phyloP scores from a whole-genome alignment of 2,329 filamentous ascomycete genomes.

The Parafenestella ontariensis region DNA sequence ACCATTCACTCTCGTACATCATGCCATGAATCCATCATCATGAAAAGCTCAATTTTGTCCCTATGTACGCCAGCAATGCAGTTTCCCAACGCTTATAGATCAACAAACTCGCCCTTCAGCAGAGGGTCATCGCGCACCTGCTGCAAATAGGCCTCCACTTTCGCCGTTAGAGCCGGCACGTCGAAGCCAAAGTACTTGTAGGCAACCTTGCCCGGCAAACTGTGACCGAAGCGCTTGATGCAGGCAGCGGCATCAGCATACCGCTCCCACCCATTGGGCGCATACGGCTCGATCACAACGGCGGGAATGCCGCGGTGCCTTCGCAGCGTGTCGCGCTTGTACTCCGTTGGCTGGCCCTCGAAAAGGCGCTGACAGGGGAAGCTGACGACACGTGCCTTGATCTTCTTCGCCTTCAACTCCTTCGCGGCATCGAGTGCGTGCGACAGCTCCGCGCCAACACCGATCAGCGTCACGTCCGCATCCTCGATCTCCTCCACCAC shows the following conservation, averaged over 20 bases:
- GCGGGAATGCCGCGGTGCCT: constrained; percentile 52
- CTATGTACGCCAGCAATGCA: background rate
- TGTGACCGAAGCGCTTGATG: constrained; percentile 64
- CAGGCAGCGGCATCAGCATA: constrained; percentile 65
- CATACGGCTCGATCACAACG: constrained; percentile 68
- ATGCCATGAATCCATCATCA: background rate
- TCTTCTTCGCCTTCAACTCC: constrained; percentile 47
- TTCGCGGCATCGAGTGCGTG: constrained; percentile 55
- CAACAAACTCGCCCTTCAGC: constrained; percentile 40
- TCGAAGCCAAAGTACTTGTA: constrained; percentile 66
- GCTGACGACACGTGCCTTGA: constrained; percentile 56
- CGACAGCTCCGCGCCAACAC: constrained; percentile 59
- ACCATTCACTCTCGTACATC: too few species aligned
- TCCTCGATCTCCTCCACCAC: constrained; percentile 53
- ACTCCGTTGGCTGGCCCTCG: constrained; percentile 55
- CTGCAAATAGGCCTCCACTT: constrained; percentile 48
- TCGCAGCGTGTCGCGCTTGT: constrained; percentile 56
- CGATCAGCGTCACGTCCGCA: constrained; percentile 59
- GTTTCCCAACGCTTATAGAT: constrained; percentile 24
- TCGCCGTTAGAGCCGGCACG: constrained; percentile 52
- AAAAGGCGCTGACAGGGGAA: constrained; percentile 62
- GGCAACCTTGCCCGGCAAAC: constrained; percentile 60
- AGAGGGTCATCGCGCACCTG: constrained; percentile 47
- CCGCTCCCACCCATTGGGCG: constrained; percentile 65
- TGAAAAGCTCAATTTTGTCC: too few species aligned